phyloP scores from a whole-genome alignment of 805 yeast species.

The Metschnikowia lachancei region DNA sequence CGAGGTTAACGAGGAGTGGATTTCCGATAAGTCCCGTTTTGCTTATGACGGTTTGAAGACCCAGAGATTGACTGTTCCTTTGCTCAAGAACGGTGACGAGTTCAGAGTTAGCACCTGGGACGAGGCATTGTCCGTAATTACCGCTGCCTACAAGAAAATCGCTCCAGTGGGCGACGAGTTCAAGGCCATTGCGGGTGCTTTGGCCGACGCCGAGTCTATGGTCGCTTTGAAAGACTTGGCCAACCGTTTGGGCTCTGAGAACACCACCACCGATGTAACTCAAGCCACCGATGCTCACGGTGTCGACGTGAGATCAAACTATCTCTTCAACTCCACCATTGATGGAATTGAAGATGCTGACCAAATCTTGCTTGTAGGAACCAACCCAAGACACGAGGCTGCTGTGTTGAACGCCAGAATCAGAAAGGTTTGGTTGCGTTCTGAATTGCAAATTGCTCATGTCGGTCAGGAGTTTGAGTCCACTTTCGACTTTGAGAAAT shows the following conservation, averaged over 20 bases:
- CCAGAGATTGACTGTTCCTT: conserved; percentile 80
- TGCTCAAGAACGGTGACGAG: conserved; percentile 64
- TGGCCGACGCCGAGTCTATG: conserved; percentile 78
- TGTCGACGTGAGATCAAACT: conserved; percentile 73
- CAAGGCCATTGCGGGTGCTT: conserved; percentile 79
- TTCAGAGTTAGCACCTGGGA: conserved; percentile 84
- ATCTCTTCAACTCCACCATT: conserved; percentile 74
- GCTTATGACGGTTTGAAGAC: conserved; percentile 84
- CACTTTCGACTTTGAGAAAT: conserved; percentile 61
- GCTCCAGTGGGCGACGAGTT: conserved; percentile 66
- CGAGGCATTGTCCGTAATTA: conserved; percentile 70
- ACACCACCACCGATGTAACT: conserved; percentile 68
- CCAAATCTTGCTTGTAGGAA: conserved; percentile 73
- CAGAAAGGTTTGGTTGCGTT: conserved; percentile 75
- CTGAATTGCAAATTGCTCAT: conserved; percentile 62
- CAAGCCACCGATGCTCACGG: conserved; percentile 60
- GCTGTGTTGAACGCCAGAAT: conserved; percentile 83
- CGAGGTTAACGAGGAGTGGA: conserved; percentile 89
- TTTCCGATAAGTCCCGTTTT: conserved; percentile 81
- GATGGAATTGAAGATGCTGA: conserved; percentile 82
- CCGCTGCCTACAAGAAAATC: conserved; percentile 54
- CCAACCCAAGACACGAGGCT: conserved; percentile 89
- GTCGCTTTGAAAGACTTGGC: conserved; percentile 78
- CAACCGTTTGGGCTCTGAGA: conserved; percentile 77
- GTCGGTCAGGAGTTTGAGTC: conserved; percentile 78